A percentile compares a stretch with the other conserved stretches of the same genome.
Evolutionary conservation across 2,329 filamentous ascomycete genomes (phyloP).

Genomic region (Sporothrix inflata): DNA sequence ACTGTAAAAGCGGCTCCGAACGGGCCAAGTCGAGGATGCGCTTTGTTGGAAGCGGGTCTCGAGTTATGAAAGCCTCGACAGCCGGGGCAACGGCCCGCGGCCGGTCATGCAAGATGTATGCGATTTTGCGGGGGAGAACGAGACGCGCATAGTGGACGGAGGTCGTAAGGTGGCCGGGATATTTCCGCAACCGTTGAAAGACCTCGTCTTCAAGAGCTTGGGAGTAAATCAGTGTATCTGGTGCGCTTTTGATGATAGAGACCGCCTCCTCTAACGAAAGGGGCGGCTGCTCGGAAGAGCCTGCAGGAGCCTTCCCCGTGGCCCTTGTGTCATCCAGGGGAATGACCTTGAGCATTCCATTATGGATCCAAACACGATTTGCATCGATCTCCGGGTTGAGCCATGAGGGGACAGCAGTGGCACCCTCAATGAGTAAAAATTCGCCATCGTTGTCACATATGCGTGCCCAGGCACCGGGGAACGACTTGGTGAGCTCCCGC

Average conservation of each 20-base stretch:
- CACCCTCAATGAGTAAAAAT: conserved; percentile 92
- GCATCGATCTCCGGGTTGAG: conserved; percentile 86
- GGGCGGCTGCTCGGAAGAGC: conserved; percentile 42
- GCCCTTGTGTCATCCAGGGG: background rate
- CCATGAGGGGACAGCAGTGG: conserved; percentile 85
- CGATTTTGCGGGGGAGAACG: conserved; percentile 79
- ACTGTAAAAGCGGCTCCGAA: conserved; percentile 49
- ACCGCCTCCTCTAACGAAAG: conserved; percentile 69
- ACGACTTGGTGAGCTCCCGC: conserved; percentile 74
- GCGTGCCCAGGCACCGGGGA: conserved; percentile 77
- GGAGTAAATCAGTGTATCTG: conserved; percentile 68
- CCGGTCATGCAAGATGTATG: conserved; percentile 74
- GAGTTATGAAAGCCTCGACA: conserved; percentile 88
- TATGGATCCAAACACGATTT: conserved; percentile 87
- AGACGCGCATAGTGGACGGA: conserved; percentile 77
- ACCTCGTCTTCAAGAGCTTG: conserved; percentile 81
- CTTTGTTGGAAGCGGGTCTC: conserved; percentile 77
- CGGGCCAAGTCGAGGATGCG: conserved; percentile 53
- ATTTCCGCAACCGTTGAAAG: conserved; percentile 84
- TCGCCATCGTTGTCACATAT: conserved; percentile 90
- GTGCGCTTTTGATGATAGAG: conserved; percentile 58
- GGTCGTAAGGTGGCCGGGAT: conserved; percentile 73
- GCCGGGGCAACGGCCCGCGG: conserved; percentile 80
- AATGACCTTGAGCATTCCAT: conserved; percentile 50
- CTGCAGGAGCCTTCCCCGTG: background rate